Evolutionary conservation across 805 yeast genomes (phyloP).

Genomic region (Hanseniaspora jakobsenii): DNA sequence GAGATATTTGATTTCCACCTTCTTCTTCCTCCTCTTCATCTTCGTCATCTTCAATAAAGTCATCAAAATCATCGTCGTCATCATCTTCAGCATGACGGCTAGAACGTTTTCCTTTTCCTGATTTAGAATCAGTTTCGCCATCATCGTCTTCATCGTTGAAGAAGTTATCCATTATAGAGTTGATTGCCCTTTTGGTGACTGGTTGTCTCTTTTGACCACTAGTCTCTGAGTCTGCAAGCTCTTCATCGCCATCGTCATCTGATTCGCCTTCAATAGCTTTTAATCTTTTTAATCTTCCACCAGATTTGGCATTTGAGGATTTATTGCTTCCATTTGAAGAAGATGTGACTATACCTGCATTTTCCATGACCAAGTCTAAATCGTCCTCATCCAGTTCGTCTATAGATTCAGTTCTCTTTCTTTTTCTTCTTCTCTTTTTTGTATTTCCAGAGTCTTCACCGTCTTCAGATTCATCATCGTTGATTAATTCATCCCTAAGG

Average conservation of each 20-base stretch:
- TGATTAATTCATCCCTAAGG: slow-evolving; percentile 85
- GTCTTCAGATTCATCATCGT: slow-evolving; percentile 63
- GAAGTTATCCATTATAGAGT: slow-evolving; percentile 31
- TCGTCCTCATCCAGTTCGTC: slow-evolving; percentile 89
- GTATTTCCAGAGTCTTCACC: slow-evolving; percentile 28
- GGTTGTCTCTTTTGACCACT: slow-evolving; percentile 17
- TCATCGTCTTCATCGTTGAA: slow-evolving; percentile 32
- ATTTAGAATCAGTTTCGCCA: too few relatives aligned
- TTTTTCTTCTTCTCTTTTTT: slow-evolving; percentile 33
- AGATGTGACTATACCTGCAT: slow-evolving; percentile 58
- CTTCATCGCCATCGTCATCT: slow-evolving; percentile 25
- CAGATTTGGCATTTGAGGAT: too few relatives aligned
- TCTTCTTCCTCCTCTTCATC: slow-evolving; percentile 75
- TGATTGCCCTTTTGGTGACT: slow-evolving; percentile 17
- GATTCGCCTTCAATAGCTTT: slow-evolving; percentile 37
- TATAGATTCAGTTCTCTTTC: slow-evolving; percentile 37
- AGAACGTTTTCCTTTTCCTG: too few relatives aligned
- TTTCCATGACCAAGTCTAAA: slow-evolving; percentile 79
- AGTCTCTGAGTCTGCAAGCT: slow-evolving; percentile 17
- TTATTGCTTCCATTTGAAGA: slow-evolving; percentile 30
- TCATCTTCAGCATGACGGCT: slow-evolving; percentile 20
- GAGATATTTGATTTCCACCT: slow-evolving; percentile 91
- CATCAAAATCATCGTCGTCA: slow-evolving; percentile 73
- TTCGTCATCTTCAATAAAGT: slow-evolving; percentile 94
- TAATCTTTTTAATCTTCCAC: slow-evolving; percentile 57